Evolutionary conservation across 1,139 yeast species (phyloP).

Genomic region (Saccharomyces pastorianus): DNA sequence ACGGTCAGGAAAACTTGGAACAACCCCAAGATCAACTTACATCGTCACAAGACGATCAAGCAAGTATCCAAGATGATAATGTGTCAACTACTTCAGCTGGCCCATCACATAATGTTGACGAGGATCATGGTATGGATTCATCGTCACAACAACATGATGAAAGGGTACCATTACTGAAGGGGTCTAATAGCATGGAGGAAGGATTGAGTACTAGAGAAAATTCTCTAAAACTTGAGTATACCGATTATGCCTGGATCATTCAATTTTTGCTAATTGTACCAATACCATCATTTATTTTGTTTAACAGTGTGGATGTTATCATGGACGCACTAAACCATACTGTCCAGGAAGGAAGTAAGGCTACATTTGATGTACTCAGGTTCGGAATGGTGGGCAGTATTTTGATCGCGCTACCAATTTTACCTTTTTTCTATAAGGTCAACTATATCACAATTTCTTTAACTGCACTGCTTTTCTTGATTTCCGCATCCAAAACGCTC

Average conservation of each 20-base stretch:
- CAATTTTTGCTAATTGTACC: constrained; percentile 68
- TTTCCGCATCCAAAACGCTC: constrained; percentile 36
- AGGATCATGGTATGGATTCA: constrained; percentile 6
- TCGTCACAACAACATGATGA: constrained; percentile 23
- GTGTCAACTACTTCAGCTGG: neutral
- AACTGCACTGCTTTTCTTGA: constrained; percentile 33
- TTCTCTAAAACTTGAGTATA: neutral
- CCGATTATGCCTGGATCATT: constrained; percentile 67
- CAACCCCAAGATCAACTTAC: neutral
- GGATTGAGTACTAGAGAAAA: neutral
- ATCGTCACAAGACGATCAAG: neutral
- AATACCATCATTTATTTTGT: constrained; percentile 44
- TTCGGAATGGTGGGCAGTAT: constrained; percentile 35
- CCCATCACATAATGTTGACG: neutral
- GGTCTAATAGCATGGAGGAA: neutral
- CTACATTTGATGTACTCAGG: constrained; percentile 43
- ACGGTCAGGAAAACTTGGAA: neutral
- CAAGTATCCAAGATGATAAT: neutral
- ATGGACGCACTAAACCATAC: constrained; percentile 63
- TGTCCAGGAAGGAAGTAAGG: constrained; percentile 50
- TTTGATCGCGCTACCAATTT: constrained; percentile 46
- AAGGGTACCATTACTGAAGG: constrained; percentile 25
- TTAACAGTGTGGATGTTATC: constrained; percentile 41
- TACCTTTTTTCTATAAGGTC: constrained; percentile 67
- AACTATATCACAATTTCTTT: constrained; percentile 44